Evolutionary conservation across 75 land plant genomes (phyloP).

Genomic region (Selaginella moellendorffii): DNA sequence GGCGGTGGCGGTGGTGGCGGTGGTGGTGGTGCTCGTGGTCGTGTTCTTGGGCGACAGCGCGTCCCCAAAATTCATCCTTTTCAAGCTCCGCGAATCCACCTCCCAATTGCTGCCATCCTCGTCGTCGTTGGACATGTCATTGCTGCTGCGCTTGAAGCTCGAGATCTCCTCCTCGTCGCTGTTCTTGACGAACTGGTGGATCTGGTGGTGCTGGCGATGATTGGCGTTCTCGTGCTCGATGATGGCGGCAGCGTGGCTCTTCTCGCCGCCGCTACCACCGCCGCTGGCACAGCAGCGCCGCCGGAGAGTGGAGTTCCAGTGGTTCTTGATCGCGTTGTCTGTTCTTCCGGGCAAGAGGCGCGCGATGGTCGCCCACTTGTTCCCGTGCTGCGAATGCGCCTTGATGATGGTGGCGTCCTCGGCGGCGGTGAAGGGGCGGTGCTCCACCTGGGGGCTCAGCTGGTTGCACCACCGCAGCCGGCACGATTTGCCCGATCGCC

Average conservation of each 20-base stretch:
- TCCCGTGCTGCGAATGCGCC: conserved; percentile 62
- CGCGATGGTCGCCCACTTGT: conserved; percentile 86
- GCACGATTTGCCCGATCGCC: conserved; percentile 32
- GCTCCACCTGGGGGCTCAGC: conserved; percentile 23
- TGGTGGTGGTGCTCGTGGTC: neutral
- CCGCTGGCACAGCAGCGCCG: conserved; percentile 38
- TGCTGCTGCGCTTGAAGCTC: neutral
- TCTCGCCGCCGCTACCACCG: neutral
- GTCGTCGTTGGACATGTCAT: conserved; percentile 9
- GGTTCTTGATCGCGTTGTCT: conserved; percentile 79
- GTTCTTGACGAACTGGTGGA: too few species aligned
- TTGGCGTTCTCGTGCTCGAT: neutral
- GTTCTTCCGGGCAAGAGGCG: conserved; percentile 50
- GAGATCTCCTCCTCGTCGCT: neutral
- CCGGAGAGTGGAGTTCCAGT: conserved; percentile 81
- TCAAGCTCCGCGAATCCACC: neutral
- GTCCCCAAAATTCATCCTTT: neutral
- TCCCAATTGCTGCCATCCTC: conserved; percentile 5
- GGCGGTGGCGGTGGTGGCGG: neutral
- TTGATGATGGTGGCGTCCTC: conserved; percentile 57
- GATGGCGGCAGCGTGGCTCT: conserved; percentile 8
- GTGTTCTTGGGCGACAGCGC: neutral
- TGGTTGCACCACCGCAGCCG: conserved; percentile 40
- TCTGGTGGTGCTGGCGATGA: too few species aligned
- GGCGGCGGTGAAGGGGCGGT: conserved; percentile 48